A percentile compares a stretch with the other conserved stretches of the same genome.
Evolutionary conservation across 768 basidiomycete species (phyloP).

Genomic region (Termitomyces sp.): DNA sequence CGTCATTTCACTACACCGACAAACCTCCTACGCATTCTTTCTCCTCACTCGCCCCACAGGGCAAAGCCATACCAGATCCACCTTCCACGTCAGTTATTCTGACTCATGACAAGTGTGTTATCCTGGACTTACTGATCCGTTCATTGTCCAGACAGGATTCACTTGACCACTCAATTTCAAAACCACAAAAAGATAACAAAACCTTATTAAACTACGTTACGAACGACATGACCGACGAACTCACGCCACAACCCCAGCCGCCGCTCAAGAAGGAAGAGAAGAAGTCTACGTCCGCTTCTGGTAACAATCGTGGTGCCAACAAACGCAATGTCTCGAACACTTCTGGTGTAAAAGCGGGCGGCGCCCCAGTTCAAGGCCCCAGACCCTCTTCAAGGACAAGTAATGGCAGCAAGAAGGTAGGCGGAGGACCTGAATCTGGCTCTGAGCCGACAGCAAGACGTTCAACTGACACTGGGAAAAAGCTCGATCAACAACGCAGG

Average conservation of each 20-base stretch:
- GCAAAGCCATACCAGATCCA: slow-evolving; percentile 49
- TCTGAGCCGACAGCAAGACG: slow-evolving; percentile 67
- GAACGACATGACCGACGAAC: slow-evolving; percentile 88
- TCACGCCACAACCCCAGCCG: slow-evolving; percentile 50
- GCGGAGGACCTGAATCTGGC: slow-evolving; percentile 54
- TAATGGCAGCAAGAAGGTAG: slow-evolving; percentile 50
- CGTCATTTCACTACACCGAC: slow-evolving; percentile 43
- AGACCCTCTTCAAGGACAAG: slow-evolving; percentile 63
- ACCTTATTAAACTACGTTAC: slow-evolving; percentile 47
- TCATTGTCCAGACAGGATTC: slow-evolving; percentile 20
- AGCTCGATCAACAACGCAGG: slow-evolving; percentile 47
- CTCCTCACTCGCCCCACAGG: slow-evolving; percentile 85
- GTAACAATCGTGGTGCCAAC: slow-evolving; percentile 43
- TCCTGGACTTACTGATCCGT: slow-evolving; percentile 9
- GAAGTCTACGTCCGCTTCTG: slow-evolving; percentile 46
- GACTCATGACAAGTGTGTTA: neutral
- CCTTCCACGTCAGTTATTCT: slow-evolving; percentile 12
- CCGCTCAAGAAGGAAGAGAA: slow-evolving; percentile 69
- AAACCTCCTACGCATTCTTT: slow-evolving; percentile 45
- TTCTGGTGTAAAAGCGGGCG: slow-evolving; percentile 36
- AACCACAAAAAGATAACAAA: slow-evolving; percentile 46
- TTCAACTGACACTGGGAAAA: slow-evolving; percentile 48
- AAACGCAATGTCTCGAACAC: slow-evolving; percentile 56
- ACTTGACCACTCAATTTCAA: slow-evolving; percentile 26
- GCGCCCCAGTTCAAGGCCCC: slow-evolving; percentile 34